Conservation (phyloP, 371 early-diverging fungal genomes). For the Mortierella sp. region DNA sequence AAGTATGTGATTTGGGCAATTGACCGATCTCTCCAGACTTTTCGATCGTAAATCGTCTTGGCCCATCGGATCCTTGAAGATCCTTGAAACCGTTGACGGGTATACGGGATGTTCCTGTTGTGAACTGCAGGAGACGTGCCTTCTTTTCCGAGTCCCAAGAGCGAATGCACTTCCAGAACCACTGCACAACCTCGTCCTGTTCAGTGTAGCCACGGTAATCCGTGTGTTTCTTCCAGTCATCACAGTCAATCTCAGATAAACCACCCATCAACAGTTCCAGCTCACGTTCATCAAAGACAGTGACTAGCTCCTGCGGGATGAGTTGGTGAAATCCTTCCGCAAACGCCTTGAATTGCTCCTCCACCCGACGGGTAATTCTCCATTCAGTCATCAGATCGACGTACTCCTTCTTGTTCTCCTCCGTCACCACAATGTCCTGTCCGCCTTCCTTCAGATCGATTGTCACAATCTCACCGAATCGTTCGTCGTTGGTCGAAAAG, state of each 20-base stretch:
- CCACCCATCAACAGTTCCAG: slow-evolving; percentile 98
- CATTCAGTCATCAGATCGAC: slow-evolving; percentile 89
- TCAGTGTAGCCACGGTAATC: slow-evolving; percentile 97
- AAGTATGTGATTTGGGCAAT: slow-evolving; percentile 96
- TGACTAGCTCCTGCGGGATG: slow-evolving; percentile 91
- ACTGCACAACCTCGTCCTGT: slow-evolving; percentile 93
- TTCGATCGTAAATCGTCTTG: slow-evolving; percentile 96
- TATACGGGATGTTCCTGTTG: slow-evolving; percentile 97
- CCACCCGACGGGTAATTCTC: slow-evolving; percentile 87
- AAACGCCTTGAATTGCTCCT: slow-evolving; percentile 95
- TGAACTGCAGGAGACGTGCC: slow-evolving; percentile 95
- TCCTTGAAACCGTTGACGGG: slow-evolving; percentile 99
- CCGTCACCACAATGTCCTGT: slow-evolving; percentile 91
- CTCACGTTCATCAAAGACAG: slow-evolving; percentile 98
- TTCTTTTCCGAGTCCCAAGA: slow-evolving; percentile 94
- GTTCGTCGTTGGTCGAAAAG: slow-evolving; percentile 92
- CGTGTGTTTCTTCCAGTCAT: slow-evolving; percentile 99
- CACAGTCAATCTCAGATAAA: slow-evolving; percentile 97
- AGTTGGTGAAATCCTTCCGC: slow-evolving; percentile 96
- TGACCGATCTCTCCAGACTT: slow-evolving; percentile 87
- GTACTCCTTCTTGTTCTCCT: slow-evolving; percentile 97
- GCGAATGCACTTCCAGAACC: slow-evolving; percentile 97
- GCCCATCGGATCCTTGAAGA: slow-evolving; percentile 96
- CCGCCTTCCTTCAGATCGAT: slow-evolving; percentile 94
- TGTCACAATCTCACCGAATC: slow-evolving; percentile 91